phyloP scores from a whole-genome alignment of 352 stramenopile species.

The Phytophthora pseudosyringae region DNA sequence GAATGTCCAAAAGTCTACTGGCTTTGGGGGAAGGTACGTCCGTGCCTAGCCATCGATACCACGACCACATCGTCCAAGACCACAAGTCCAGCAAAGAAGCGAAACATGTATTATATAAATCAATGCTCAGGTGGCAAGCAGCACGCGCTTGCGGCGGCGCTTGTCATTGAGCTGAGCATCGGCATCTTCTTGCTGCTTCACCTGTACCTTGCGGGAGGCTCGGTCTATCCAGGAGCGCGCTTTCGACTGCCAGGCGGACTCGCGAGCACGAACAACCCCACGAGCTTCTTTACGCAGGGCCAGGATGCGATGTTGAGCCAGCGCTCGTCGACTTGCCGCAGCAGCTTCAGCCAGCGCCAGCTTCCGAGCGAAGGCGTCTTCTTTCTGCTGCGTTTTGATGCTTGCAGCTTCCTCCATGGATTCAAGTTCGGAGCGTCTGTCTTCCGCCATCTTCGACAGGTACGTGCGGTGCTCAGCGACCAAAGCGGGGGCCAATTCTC shows the following conservation, averaged over 20 bases:
- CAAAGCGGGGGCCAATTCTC: conserved; percentile 63
- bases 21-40: not conserved
- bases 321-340: conserved; percentile 71
- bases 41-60: not conserved
- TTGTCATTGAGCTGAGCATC: conserved; percentile 79
- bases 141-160: conserved; percentile 68
- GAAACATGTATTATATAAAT: conserved; percentile 36
- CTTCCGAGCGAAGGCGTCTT: conserved; percentile 82
- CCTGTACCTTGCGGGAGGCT: conserved; percentile 86
- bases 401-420: conserved; percentile 46
- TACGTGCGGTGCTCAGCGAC: conserved; percentile 86
- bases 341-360: conserved; percentile 71
- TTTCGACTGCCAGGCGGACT: conserved; percentile 87
- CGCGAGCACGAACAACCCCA: conserved; percentile 66
- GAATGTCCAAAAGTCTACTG: not conserved
- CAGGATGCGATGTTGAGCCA: conserved; percentile 78
- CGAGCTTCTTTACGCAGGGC: conserved; percentile 81
- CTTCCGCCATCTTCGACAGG: conserved; percentile 82
- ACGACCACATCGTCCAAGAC: conserved; percentile 3
- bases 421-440: conserved; percentile 66
- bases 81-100: conserved; percentile 19
- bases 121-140: conserved; percentile 51
- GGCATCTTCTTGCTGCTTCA: conserved; percentile 91
- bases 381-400: conserved; percentile 66
- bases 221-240: conserved; percentile 87